These are phyloP conservation scores for Leishmania martiniquensis DNA, from an alignment of 208 protist species.

Conservation along the genomic window DNA sequence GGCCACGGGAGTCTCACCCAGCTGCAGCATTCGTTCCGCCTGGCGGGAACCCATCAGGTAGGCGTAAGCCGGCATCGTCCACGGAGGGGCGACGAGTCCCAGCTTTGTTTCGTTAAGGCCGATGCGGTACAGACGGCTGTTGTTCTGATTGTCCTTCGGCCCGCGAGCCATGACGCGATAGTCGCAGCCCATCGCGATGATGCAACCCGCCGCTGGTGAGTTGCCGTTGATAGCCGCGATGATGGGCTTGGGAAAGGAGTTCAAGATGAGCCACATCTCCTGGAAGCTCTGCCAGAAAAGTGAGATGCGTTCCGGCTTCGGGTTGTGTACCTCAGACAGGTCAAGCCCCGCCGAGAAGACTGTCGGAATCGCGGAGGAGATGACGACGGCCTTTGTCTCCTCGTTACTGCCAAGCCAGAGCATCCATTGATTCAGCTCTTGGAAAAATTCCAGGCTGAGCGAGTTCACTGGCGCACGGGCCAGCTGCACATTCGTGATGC, in stretches of 20 bases:
- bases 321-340: conserved; percentile 75
- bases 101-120: conserved; percentile 86
- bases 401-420: conserved; percentile 85
- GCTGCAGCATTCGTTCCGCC: conserved; percentile 81
- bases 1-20: conserved; percentile 72
- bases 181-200: conserved; percentile 79
- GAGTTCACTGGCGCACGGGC: conserved; percentile 70
- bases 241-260: conserved; percentile 81
- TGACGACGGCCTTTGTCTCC: conserved; percentile 61
- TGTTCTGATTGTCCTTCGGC: conserved; percentile 44
- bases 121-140: conserved; percentile 67
- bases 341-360: conserved; percentile 86
- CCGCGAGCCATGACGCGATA: conserved; percentile 78
- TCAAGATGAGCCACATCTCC: conserved; percentile 84
- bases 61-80: conserved; percentile 75
- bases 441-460: conserved; percentile 71
- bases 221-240: conserved; percentile 82
- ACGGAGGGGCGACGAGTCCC: conserved; percentile 66
- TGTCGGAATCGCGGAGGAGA: conserved; percentile 72
- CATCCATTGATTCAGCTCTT: conserved; percentile 86
- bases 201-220: conserved; percentile 75
- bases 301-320: conserved; percentile 60
- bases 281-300: conserved; percentile 78
- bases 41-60: conserved; percentile 67
- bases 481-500: conserved; percentile 63